Evolutionary conservation across 2,329 filamentous ascomycete species (phyloP), one percentile per base, ranked within the genome.

Genomic region (Colletotrichum orchidophilum): DNA sequence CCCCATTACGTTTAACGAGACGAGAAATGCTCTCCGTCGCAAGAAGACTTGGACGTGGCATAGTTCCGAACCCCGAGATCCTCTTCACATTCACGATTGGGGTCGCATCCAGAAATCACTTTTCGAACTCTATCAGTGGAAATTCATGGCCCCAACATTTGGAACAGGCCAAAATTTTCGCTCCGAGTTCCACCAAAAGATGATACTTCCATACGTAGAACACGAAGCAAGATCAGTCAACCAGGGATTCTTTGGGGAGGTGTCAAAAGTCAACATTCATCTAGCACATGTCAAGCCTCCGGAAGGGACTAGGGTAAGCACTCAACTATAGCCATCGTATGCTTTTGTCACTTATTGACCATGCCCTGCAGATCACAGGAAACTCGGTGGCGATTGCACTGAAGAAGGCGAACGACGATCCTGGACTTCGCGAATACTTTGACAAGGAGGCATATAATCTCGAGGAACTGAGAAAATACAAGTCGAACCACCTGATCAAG

Each of bases 171-270:
- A 63, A 18, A 1, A 2, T 4, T 68, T 63, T 3, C 59, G 52
- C 27, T 68, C 50, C 21, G 0, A 29, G 3, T 58, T 68, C 29
- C 0, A 29, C 2, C 11, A 9, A 3, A 21, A n/a, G 1, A n/a
- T 24, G 1, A 15, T 63, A 5, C 59, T 63, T 58, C 7, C 59
- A 6, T 68, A 39, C 24, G 1, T 57, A 0, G 5, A 21, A 24
- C 5, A 63, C 5, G 2, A 11, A 5, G 3, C 4, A 1, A 39
- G 5, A 39, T 26, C 58, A 63, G 21, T 12, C 27, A 52, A 35
- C 29, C 12, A n/a, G 12, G 58, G 65, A 1, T 68, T 63, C 24
- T 68, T 68, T 24, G 52, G 65, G 1, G 65, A 68, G 29, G 65
- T 63, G 24, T 39, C 1, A 5, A 58, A 57, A 21, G 58, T 63